Evolutionary conservation across 2,329 filamentous ascomycete species (phyloP).

Genomic region (Diaporthe velutina): DNA sequence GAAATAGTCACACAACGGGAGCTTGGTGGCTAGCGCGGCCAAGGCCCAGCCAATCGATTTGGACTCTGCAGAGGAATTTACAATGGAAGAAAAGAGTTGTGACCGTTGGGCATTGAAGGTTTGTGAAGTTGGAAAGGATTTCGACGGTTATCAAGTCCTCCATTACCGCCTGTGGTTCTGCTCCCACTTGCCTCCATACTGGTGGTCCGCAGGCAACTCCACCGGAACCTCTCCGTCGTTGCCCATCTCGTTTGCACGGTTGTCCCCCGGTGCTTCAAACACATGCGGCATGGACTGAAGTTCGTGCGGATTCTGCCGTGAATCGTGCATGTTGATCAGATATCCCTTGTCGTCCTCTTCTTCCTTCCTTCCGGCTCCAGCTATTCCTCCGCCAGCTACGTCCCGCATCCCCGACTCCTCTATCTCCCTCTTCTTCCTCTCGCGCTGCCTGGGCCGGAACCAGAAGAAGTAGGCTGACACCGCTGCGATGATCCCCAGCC

Average conservation of each 20-base stretch:
- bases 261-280: conserved; percentile 25
- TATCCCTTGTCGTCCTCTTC: neutral
- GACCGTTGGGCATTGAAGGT: too few relatives aligned
- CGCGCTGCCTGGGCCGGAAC: conserved; percentile 30
- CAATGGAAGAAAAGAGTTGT: too few relatives aligned
- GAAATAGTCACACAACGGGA: too few relatives aligned
- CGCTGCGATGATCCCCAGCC: conserved; percentile 30
- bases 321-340: neutral
- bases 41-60: too few relatives aligned
- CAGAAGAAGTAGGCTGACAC: conserved; percentile 32
- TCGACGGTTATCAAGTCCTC: too few relatives aligned
- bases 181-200: neutral
- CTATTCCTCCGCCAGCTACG: neutral
- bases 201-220: conserved; percentile 30
- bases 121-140: too few relatives aligned
- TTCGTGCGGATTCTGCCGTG: conserved; percentile 11
- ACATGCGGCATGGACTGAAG: conserved; percentile 3
- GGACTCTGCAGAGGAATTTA: too few relatives aligned
- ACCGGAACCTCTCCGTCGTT: conserved; percentile 16
- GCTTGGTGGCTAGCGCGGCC: too few relatives aligned
- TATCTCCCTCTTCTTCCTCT: conserved; percentile 23
- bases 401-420: neutral
- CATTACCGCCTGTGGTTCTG: neutral
- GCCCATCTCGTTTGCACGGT: conserved; percentile 9
- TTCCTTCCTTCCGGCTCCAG: conserved; percentile 4